A percentile compares a stretch with the other conserved stretches of the same genome.
phyloP scores from a whole-genome alignment of 2,329 filamentous ascomycete genomes.

The Clonostachys sp. region DNA sequence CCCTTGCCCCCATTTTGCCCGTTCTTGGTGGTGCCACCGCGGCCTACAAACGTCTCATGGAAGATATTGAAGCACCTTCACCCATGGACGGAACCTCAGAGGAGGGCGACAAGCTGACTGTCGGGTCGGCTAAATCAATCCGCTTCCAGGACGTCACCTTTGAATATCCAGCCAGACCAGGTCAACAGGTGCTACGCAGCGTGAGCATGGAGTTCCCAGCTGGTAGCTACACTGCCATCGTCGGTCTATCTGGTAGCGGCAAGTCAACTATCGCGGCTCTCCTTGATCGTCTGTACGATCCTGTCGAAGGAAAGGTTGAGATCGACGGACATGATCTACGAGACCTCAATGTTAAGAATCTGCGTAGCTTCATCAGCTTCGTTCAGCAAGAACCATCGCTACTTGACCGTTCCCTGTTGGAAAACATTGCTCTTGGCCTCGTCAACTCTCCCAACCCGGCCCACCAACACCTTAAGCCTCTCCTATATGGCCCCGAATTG shows the following conservation, averaged over 20 bases:
- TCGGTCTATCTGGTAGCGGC: constrained; percentile 89
- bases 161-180: constrained; percentile 82
- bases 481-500: constrained; percentile 35
- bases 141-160: constrained; percentile 61
- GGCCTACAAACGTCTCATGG: constrained; percentile 87
- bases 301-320: constrained; percentile 15
- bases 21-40: constrained; percentile 81
- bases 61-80: constrained; percentile 84
- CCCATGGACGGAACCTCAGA: constrained; percentile 57
- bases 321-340: constrained; percentile 13
- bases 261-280: constrained; percentile 55
- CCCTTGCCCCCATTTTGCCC: constrained; percentile 79
- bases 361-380: constrained; percentile 36
- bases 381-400: constrained; percentile 42
- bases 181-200: constrained; percentile 82
- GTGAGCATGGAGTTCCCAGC: constrained; percentile 77
- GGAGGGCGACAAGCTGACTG: neutral
- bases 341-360: constrained; percentile 32
- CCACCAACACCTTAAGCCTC: constrained; percentile 34
- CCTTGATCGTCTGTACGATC: constrained; percentile 8
- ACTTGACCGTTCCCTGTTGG: constrained; percentile 36
- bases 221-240: constrained; percentile 87
- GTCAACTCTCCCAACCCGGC: constrained; percentile 31
- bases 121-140: neutral
- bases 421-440: constrained; percentile 19